Evolutionary conservation across 164 flowering plant genomes (phyloP), one percentile per base, ranked within the genome.

Genomic region (Litsea cubeba): DNA sequence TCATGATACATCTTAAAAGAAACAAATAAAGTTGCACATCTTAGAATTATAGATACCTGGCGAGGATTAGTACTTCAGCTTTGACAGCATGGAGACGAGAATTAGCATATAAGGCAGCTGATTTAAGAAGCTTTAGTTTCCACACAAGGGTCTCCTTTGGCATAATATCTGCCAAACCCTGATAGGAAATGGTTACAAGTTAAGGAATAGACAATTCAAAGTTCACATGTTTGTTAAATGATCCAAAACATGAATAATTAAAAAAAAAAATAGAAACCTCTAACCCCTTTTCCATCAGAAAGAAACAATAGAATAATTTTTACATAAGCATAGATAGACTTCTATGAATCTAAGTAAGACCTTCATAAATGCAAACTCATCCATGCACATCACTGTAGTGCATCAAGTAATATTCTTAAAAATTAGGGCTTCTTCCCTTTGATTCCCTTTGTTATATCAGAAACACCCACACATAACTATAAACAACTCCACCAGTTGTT

Each of bases 61-160:
- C 95, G 54, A 95, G 91, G 72, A 95, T 83, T 65, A 95, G 91
- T 60, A 95, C 98, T 87, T 95, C 95, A 73, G 98, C 98, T 83
- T 86, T 91, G 69, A 95, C 87, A 72, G 98, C 95, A 86, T 95
- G 99, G 46, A 95, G 96, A 72, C 97, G 99, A 64, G 99, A 95
- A 84, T 95, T 95, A 70, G 96, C 84, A 84, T 93, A 95, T 69
- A 90, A 86, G 77, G 99, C 86, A 75, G 87, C 99, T 65, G 92
- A 80, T 77, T 84, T 88, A 18, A 95, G 87, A 77, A 90, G 85
- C 86, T 90, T 91, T 75, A 95, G 74, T 81, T 93, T 95, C 99
- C 99, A 93, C 75, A 81, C 69, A 81, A 95, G 94, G 76, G 93
- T 84, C 12, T 86, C 89, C 86, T 83, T 95, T 1, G 99, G 95